These are phyloP conservation scores for Epichloe uncinata DNA, from an alignment of 2,329 filamentous ascomycete species.

Conservation along the genomic window DNA sequence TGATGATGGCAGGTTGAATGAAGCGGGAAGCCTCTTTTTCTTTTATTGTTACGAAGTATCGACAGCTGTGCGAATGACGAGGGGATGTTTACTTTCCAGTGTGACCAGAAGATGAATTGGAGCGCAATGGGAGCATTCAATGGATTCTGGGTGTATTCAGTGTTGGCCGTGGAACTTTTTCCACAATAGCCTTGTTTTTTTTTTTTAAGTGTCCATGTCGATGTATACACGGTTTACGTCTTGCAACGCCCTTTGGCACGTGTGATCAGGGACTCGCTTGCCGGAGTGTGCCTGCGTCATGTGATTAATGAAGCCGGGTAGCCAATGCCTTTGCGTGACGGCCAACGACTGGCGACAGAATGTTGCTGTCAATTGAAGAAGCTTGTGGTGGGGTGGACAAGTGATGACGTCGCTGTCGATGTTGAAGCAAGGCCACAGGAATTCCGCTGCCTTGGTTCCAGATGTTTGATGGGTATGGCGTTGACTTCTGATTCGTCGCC, in stretches of 20 bases:
- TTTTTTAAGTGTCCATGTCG: not conserved
- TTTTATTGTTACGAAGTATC: conserved; percentile 4
- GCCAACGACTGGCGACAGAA: not conserved
- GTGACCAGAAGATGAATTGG: conserved; percentile 3
- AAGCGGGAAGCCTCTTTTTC: not conserved
- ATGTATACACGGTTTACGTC: not conserved
- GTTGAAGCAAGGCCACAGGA: too few species aligned
- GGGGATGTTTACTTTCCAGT: not conserved
- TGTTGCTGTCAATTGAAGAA: not conserved
- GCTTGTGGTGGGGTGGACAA: too few species aligned
- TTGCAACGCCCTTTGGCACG: too few species aligned
- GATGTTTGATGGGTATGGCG: too few species aligned
- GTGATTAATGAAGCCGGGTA: too few species aligned
- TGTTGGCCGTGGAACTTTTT: not conserved
- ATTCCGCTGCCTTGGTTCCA: too few species aligned
- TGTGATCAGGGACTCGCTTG: too few species aligned
- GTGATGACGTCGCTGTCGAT: too few species aligned
- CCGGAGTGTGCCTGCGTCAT: too few species aligned
- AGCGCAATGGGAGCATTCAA: conserved; percentile 2
- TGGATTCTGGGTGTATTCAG: conserved; percentile 1
- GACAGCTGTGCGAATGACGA: not conserved
- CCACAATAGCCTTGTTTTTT: not conserved
- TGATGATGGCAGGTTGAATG: not conserved
- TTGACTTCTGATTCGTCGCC: too few species aligned
- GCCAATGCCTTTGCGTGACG: not conserved